Conservation (phyloP, 2,329 filamentous ascomycete genomes). For the Alternaria sp. region DNA sequence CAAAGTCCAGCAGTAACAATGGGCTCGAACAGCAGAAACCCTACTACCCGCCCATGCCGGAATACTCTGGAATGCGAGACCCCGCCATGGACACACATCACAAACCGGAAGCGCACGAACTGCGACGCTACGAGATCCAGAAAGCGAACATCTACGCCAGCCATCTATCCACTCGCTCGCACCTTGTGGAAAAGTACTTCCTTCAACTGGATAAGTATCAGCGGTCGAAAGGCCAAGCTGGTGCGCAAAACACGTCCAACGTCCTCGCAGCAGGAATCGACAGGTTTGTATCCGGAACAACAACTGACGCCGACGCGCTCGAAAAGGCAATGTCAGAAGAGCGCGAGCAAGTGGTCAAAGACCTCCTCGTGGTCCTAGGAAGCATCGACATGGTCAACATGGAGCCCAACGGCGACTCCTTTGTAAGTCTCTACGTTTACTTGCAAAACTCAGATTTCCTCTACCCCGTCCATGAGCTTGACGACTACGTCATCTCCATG, state of each 20-base stretch:
- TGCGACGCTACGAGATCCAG: slow-evolving; percentile 76
- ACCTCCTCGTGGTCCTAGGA: slow-evolving; percentile 75
- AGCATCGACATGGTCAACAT: slow-evolving; percentile 85
- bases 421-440: slow-evolving; percentile 57
- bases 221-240: slow-evolving; percentile 53
- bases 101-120: slow-evolving; percentile 41
- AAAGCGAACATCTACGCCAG: slow-evolving; percentile 89
- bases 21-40: slow-evolving; percentile 36
- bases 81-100: slow-evolving; percentile 30
- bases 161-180: slow-evolving; percentile 80
- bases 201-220: slow-evolving; percentile 71
- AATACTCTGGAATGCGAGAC: slow-evolving; percentile 40
- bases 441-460: slow-evolving; percentile 21
- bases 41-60: slow-evolving; percentile 47
- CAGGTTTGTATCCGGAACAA: slow-evolving; percentile 28
- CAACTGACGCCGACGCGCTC: slow-evolving; percentile 52
- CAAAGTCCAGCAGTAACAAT: slow-evolving; percentile 48
- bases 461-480: slow-evolving; percentile 4
- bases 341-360: slow-evolving; percentile 80
- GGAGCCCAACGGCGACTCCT: slow-evolving; percentile 72
- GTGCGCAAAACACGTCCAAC: slow-evolving; percentile 41
- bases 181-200: slow-evolving; percentile 86
- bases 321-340: slow-evolving; percentile 74
- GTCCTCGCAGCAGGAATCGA: slow-evolving; percentile 38
- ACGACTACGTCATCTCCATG: slow-evolving; percentile 10